Base-by-base conservation (phyloP, 2,329 filamentous ascomycete genomes). In the Helotiales sp. region DNA sequence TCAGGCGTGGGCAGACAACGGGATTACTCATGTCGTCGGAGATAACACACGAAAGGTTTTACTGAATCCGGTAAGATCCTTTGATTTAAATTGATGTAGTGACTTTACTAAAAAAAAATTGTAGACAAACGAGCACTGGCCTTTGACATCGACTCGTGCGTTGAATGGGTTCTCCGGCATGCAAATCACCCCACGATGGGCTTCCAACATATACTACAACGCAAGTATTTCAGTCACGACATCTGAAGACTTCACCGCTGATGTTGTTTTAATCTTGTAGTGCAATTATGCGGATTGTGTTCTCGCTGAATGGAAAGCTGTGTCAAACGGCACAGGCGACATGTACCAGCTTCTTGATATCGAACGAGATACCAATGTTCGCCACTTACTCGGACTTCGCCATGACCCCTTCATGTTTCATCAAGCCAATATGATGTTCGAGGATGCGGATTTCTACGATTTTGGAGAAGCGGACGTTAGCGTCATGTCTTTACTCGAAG, bases 151-250 rank as follows among this genome's bases (percentile, higher is more conserved):
- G 61, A 87, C 79, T 3, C 80, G 82, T 0, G 80, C 76, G 0
- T 73, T 69, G 17, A 86, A 89, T 71, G 87, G 87, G 0, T 86
- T 83, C 69, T 82, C 78, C 43, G 87, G 87, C 0, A 79, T 88
- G 50, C 82, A 82, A 65, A 81, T 89, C 60, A 84, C 86, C 73
- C 86, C 86, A 5, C 84, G 87, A 52, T 89, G 84, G 83, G 84
- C 87, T 0, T 86, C 85, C 2, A 83, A 85, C 45, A 89, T 89
- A 67, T 89, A 89, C 79, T 89, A 87, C 80, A 88, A 89, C 78
- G 71, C 68, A 58, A 34, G 72, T 88, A 45, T 11, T 15, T 17
- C 10, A n/a, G n/a, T n/a, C n/a, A n/a, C n/a, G n/a, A n/a, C 17
- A 20, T 22, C 3, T 26, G 13, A 6, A 22, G 8, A 24, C 22